Base-by-base conservation (phyloP, 2,329 filamentous ascomycete species). In the Claviceps pazoutovae region DNA sequence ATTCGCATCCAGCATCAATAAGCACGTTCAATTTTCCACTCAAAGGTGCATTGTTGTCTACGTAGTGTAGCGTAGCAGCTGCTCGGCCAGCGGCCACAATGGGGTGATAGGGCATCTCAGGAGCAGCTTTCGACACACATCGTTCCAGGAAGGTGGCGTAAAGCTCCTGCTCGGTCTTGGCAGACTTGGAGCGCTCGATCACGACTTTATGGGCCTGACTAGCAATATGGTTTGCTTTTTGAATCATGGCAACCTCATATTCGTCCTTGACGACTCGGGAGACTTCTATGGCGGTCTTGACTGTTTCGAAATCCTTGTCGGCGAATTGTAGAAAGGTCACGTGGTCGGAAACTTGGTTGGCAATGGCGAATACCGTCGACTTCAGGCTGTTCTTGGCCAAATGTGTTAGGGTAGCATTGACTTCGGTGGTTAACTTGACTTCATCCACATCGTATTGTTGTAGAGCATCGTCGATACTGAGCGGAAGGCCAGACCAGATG, bases 401-500 rank as follows among this genome's bases (percentile, higher is more conserved):
- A 44, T 75, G 67, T 16, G 80, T 76, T 19, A 90, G 74, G n/a
- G 77, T 76, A n/a, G 80, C 71, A 65, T 93, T 90, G 59, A 95
- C 73, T 45, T 93, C 84, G 50, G 78, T 80, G 9, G 82, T 84
- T 55, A 81, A 81, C 53, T 78, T 76, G 56, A 91, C 88, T 38
- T 80, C 73, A 64, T 97, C 91, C 56, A 94, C 80, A 58, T 95
- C 88, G 70, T 88, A 97, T 56, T 79, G 76, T 47, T 78, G 69
- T 55, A 85, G 71, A 6, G 91, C 91, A 62, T 96, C 85, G 43
- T 85, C 76, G 37, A 77, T 70, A 38, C 82, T 86, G 55, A 94
- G 72, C 0, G 91, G 93, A 16, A 97, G 76, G 13, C 93, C 93
- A 30, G 85, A 86, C 91, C 91, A 98, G 63, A 97, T 88, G 53